A percentile compares a stretch with the other conserved stretches of the same genome.
phyloP scores from a whole-genome alignment of 495 filamentous ascomycete species.

The Annulohypoxylon maeteangense region DNA sequence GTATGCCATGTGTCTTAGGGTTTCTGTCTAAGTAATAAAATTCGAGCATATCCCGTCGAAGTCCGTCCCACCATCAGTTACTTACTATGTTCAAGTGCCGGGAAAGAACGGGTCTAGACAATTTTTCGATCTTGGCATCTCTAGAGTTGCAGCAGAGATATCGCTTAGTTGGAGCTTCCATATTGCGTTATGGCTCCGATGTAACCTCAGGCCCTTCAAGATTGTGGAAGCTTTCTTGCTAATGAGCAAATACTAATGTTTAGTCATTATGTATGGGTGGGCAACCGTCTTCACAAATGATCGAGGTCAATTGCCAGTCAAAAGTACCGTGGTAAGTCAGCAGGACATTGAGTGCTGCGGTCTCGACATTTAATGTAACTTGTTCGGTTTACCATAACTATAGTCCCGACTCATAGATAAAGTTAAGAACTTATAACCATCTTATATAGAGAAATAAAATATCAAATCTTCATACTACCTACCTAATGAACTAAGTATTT shows the following conservation, averaged over 20 bases:
- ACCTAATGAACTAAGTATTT: background rate
- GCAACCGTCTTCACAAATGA: background rate
- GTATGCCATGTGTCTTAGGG: background rate
- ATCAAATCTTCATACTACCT: background rate
- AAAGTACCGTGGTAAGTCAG: background rate
- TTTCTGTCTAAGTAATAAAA: conserved; percentile 1
- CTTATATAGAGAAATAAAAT: background rate
- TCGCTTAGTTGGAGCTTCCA: conserved; percentile 31
- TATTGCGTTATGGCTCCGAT: conserved; percentile 29
- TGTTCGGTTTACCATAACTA: background rate
- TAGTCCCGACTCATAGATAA: background rate
- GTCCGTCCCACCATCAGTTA: background rate
- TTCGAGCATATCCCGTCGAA: background rate
- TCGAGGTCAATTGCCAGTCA: background rate
- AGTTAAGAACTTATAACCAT: background rate
- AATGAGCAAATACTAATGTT: background rate
- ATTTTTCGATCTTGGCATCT: conserved; percentile 24
- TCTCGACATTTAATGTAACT: background rate
- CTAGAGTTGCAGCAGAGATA: conserved; percentile 27
- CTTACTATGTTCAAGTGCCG: conserved; percentile 31
- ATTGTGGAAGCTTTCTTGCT: background rate
- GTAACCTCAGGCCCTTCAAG: conserved; percentile 24
- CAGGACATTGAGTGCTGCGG: background rate
- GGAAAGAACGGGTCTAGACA: conserved; percentile 2
- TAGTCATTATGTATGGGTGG: background rate